Percentiles rank a stretch among this genome's conserved stretches.
These are phyloP conservation scores for Yamadazyma epiphylla DNA, from an alignment of 1,139 yeast genomes.

Conservation along the genomic window DNA sequence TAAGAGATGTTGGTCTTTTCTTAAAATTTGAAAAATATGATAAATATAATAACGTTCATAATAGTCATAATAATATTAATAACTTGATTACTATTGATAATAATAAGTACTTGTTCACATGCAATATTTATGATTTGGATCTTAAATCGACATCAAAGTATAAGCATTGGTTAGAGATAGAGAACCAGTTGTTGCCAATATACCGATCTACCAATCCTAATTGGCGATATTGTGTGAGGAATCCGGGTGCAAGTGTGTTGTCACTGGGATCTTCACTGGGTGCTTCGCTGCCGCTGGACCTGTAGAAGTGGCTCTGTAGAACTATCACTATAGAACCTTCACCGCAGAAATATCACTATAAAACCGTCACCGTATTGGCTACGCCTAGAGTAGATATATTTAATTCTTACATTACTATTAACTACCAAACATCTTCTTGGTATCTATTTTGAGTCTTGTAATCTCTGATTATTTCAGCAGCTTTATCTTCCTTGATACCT, in stretches of 20 bases:
- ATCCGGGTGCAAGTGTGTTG: too few relatives aligned
- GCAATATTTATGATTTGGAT: constrained; percentile 44
- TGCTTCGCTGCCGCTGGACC: too few relatives aligned
- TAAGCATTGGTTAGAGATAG: constrained; percentile 41
- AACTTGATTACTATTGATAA: constrained; percentile 26
- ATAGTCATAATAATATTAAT: constrained; percentile 30
- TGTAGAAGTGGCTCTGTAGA: too few relatives aligned
- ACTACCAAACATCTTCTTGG: constrained; percentile 96
- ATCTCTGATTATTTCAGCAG: constrained; percentile 73
- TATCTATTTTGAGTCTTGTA: constrained; percentile 83
- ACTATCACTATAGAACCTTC: too few relatives aligned
- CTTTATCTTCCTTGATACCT: constrained; percentile 58
- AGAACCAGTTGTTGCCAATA: constrained; percentile 28
- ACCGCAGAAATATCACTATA: too few relatives aligned
- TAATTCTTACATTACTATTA: neutral
- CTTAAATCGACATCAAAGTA: constrained; percentile 38
- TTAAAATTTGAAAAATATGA: constrained; percentile 37
- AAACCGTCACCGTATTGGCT: too few relatives aligned
- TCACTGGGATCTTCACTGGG: too few relatives aligned
- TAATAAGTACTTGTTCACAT: constrained; percentile 27
- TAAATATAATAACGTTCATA: constrained; percentile 25
- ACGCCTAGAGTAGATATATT: too few relatives aligned
- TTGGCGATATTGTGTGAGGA: constrained; percentile 34
- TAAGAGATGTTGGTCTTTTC: constrained; percentile 54
- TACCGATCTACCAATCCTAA: constrained; percentile 33